Evolutionary conservation across 169 alveolate genomes (phyloP), one percentile per base, ranked within the genome.

Genomic region (Eimeria necatrix): DNA sequence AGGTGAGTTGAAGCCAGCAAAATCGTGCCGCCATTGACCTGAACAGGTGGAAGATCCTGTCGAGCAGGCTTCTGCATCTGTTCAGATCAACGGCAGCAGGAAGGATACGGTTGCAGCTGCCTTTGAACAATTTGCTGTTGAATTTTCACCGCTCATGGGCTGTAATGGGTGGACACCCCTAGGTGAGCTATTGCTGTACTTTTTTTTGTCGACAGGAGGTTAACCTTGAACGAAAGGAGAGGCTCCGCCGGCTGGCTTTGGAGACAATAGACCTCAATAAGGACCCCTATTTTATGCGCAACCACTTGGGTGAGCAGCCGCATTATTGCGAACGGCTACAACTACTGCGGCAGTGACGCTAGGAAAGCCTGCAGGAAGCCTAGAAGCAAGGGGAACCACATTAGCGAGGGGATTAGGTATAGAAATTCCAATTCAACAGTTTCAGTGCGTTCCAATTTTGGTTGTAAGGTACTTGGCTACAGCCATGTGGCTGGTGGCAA

Each of bases 211-310:
- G 26, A 20, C 80, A 80, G 76, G 99, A 99, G 89, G 96, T 97
- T 56, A 99, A 99, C 90, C 96, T 98, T 86, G 99, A 99, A 90
- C 96, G 99, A 95, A 98, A 99, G 96, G 99, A 99, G 90, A 95
- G 99, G 61, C 97, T 99, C 46, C 98, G 99, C 93, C 97, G 99
- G 87, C 94, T 99, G 80, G 99, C 99, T 20, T 96, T 99, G 92
- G 99, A 99, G 96, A 98, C 99, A 18, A 98, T 97, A 51, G 99
- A 99, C 97, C 96, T 99, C 68, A 97, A 98, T 71, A 99, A 99
- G 96, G 99, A 99, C 95, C 99, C 99, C 22, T 99, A 99, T 96
- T 98, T 99, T 88, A 96, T 98, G 97, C 98, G 98, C 96, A 99
- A 99, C 89, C 99, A 99, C 97, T 96, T 99, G 80, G 99, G 99